Percentiles rank a stretch among this genome's conserved stretches.
These are phyloP conservation scores for Circinella minor DNA, from an alignment of 371 early-diverging fungal genomes.

Conservation along the genomic window DNA sequence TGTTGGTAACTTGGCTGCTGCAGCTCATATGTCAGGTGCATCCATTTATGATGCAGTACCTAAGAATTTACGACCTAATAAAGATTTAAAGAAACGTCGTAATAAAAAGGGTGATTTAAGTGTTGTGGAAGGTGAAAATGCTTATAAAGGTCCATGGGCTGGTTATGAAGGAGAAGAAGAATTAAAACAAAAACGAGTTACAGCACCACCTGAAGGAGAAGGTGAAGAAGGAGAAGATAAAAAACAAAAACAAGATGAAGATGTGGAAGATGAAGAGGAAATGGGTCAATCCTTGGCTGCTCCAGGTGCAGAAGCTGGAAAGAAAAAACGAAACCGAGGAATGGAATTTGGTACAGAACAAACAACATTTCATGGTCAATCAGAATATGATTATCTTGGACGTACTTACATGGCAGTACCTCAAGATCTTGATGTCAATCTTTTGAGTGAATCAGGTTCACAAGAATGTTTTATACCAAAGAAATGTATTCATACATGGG, in stretches of 20 bases:
- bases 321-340: conserved; percentile 36
- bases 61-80: conserved; percentile 50
- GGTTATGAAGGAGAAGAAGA: conserved; percentile 84
- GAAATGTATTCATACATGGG: conserved; percentile 87
- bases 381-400: conserved; percentile 89
- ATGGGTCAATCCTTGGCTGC: no score
- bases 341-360: conserved; percentile 50
- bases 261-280: neutral
- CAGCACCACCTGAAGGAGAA: conserved; percentile 8
- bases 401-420: conserved; percentile 96
- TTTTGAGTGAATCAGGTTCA: conserved; percentile 74
- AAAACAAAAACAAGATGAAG: conserved; percentile 9
- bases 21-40: conserved; percentile 50
- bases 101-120: conserved; percentile 80
- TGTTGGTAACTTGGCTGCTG: conserved; percentile 72
- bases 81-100: conserved; percentile 66
- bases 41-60: conserved; percentile 61
- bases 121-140: conserved; percentile 78
- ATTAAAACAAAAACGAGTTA: neutral
- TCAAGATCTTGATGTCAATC: conserved; percentile 79
- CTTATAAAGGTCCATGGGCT: conserved; percentile 96
- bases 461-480: conserved; percentile 90
- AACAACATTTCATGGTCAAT: conserved; percentile 77
- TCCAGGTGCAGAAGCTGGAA: neutral
- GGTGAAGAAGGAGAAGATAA: conserved; percentile 7